phyloP scores from a whole-genome alignment of 352 stramenopile species.

The Globisporangium polare region DNA sequence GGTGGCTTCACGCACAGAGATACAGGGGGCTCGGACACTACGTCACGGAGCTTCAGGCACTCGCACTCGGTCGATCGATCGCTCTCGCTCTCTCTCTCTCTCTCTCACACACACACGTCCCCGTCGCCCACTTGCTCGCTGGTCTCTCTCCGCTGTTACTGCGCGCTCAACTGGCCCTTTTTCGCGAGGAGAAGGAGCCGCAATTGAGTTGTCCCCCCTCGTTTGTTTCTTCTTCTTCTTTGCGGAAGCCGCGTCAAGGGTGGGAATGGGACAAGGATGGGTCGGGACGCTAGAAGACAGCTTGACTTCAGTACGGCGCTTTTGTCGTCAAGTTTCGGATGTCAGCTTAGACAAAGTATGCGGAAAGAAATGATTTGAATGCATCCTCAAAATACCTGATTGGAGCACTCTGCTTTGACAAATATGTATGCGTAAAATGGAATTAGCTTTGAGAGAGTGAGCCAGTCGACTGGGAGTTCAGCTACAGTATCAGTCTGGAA shows the following conservation, averaged over 20 bases:
- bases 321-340: neutral
- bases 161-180: conserved; percentile 27
- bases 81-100: too few species aligned
- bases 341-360: neutral
- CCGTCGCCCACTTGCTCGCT: neutral
- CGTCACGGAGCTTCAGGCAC: neutral
- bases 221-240: conserved; percentile 12
- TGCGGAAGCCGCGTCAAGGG: neutral
- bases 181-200: conserved; percentile 11
- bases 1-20: neutral
- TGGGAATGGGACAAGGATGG: neutral
- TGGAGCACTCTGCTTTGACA: neutral
- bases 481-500: neutral
- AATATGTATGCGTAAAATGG: neutral
- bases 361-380: neutral
- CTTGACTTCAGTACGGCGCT: neutral
- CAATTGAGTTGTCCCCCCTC: conserved; percentile 4
- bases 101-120: neutral
- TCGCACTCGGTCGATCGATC: neutral
- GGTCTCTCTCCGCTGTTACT: neutral
- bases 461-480: neutral
- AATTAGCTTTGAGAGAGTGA: neutral
- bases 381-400: neutral
- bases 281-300: neutral
- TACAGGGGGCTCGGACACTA: neutral